Percentiles rank a stretch among this genome's conserved stretches.
phyloP scores from a whole-genome alignment of 495 filamentous ascomycete species.

The Aspergillus biplanus region DNA sequence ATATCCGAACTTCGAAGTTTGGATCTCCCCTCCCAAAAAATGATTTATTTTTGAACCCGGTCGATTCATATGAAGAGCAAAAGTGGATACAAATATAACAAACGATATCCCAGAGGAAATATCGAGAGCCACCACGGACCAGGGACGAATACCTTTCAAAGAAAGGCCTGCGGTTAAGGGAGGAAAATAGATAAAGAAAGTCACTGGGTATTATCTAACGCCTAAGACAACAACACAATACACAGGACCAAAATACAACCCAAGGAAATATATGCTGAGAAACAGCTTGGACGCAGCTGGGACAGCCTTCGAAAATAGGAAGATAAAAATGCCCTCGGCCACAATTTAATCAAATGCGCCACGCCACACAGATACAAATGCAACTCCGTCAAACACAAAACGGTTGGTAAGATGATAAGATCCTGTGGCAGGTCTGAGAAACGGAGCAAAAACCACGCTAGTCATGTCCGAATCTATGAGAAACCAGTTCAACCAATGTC shows the following conservation, averaged over 20 bases:
- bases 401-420: slow-evolving; percentile 29
- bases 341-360: slow-evolving; percentile 24
- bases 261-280: slow-evolving; percentile 42
- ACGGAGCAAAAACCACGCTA: background rate
- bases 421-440: slow-evolving; percentile 12
- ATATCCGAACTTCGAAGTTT: too few species aligned
- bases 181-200: slow-evolving; percentile 7
- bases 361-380: slow-evolving; percentile 22
- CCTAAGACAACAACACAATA: slow-evolving; percentile 27
- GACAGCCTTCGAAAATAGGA: slow-evolving; percentile 9
- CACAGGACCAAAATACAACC: slow-evolving; percentile 26
- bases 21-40: too few species aligned
- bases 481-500: slow-evolving; percentile 18
- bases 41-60: too few species aligned
- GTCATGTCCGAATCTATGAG: slow-evolving; percentile 21
- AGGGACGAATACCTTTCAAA: too few species aligned
- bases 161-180: background rate
- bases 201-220: slow-evolving; percentile 38
- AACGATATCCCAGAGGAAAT: too few species aligned
- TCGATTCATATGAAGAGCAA: too few species aligned
- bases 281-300: slow-evolving; percentile 50
- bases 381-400: slow-evolving; percentile 22
- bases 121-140: too few species aligned
- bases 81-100: too few species aligned
- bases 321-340: slow-evolving; percentile 18